These are phyloP conservation scores for Penicillium soppii DNA, from an alignment of 495 filamentous ascomycete species.

Conservation along the genomic window DNA sequence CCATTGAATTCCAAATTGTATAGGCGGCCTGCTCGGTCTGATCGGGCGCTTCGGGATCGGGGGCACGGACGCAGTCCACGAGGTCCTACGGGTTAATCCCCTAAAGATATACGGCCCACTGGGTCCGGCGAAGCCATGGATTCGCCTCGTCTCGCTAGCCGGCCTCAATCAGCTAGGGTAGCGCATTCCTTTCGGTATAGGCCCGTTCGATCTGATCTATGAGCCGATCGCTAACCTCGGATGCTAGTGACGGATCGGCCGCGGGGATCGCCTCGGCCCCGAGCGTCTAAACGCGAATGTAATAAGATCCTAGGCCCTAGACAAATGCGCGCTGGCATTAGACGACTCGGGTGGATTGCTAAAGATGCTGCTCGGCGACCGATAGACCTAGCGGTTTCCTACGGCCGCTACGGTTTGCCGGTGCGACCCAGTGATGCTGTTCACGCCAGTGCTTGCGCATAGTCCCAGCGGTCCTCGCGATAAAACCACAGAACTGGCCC, in stretches of 20 bases:
- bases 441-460: neutral
- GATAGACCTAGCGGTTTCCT: neutral
- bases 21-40: too few relatives aligned
- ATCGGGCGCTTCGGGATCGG: too few relatives aligned
- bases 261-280: neutral
- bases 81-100: neutral
- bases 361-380: neutral
- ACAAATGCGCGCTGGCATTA: neutral
- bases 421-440: neutral
- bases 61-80: too few relatives aligned
- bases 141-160: constrained; percentile 8
- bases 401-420: neutral
- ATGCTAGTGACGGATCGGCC: neutral
- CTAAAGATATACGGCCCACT: constrained; percentile 8
- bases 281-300: neutral
- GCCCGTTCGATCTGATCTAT: neutral
- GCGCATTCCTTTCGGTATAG: neutral
- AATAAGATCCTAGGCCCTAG: neutral
- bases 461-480: neutral
- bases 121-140: constrained; percentile 11
- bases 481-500: neutral
- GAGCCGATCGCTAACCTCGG: neutral
- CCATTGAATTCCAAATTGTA: too few relatives aligned
- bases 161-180: too few relatives aligned
- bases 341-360: neutral